Conservation (phyloP, 768 basidiomycete genomes). For the Suillus subalutaceus region DNA sequence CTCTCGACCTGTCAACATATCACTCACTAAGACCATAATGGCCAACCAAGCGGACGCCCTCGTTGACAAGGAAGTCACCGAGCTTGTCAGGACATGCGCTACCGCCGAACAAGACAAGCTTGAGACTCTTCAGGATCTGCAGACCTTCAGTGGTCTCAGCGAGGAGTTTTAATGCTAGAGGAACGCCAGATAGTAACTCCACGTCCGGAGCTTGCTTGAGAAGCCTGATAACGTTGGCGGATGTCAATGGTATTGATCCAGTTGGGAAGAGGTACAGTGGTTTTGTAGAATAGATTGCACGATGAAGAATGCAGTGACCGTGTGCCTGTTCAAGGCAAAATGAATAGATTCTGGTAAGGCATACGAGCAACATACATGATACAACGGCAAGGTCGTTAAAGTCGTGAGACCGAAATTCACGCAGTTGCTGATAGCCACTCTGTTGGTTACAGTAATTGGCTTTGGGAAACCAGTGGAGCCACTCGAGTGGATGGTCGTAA, state of each 20-base stretch:
- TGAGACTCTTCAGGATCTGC: conserved; percentile 42
- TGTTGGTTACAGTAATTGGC: conserved; percentile 42
- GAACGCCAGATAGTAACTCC: conserved; percentile 39
- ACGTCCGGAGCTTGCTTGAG: conserved; percentile 37
- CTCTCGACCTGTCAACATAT: background rate
- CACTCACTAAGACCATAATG: conserved; percentile 52
- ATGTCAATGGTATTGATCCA: conserved; percentile 46
- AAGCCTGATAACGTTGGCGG: conserved; percentile 43
- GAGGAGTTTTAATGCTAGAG: conserved; percentile 45
- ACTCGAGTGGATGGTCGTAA: conserved; percentile 31
- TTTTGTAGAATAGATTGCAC: conserved; percentile 45
- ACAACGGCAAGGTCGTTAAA: conserved; percentile 34
- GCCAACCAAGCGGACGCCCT: conserved; percentile 52
- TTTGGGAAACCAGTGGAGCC: conserved; percentile 52
- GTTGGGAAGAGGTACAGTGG: conserved; percentile 48
- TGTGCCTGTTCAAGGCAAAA: conserved; percentile 18
- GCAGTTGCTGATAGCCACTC: conserved; percentile 37
- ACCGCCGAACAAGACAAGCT: conserved; percentile 55
- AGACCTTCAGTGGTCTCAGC: conserved; percentile 51
- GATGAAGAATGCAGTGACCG: conserved; percentile 34
- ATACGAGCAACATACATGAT: conserved; percentile 27
- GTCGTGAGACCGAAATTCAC: conserved; percentile 30
- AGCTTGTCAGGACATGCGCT: conserved; percentile 57
- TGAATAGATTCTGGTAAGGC: background rate
- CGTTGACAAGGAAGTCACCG: conserved; percentile 49